Evolutionary conservation across 257 asterid genomes (phyloP).

Genomic region (Perilla frutescens): DNA sequence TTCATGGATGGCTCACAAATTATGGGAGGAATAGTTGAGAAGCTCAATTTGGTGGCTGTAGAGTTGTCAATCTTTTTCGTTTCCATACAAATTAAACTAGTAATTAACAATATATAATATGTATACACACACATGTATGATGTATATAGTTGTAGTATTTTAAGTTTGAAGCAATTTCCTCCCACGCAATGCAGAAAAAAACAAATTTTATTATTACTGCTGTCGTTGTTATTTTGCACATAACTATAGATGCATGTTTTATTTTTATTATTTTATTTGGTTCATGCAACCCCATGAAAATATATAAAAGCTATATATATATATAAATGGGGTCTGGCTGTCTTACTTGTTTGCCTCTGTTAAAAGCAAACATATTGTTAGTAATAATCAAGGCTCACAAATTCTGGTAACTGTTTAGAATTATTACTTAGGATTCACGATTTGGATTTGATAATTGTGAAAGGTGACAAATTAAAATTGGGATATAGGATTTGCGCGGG

Average conservation of each 20-base stretch:
- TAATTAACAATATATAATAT: not conserved
- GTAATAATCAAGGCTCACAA: not conserved
- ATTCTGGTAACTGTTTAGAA: not conserved
- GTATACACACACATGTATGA: too few relatives aligned
- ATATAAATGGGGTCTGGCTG: not conserved
- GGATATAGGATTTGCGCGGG: too few relatives aligned
- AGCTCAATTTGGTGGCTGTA: conserved; percentile 44
- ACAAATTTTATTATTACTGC: not conserved
- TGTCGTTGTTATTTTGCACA: not conserved
- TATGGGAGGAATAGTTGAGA: conserved; percentile 31
- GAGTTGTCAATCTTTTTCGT: conserved; percentile 41
- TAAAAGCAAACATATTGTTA: not conserved
- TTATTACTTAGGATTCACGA: conserved; percentile 10
- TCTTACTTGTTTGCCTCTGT: not conserved
- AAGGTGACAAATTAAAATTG: too few relatives aligned
- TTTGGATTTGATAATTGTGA: not conserved
- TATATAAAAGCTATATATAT: not conserved
- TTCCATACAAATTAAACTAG: not conserved
- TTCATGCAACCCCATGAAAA: not conserved
- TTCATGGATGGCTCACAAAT: conserved; percentile 5
- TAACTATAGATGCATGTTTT: not conserved
- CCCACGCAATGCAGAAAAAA: conserved; percentile 20
- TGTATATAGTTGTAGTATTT: conserved; percentile 15
- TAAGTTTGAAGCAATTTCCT: conserved; percentile 32
- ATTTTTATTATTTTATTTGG: too few relatives aligned